Evolutionary conservation across 2,329 filamentous ascomycete genomes (phyloP), one percentile per base, ranked within the genome.

Genomic region (Colletotrichum melonis): DNA sequence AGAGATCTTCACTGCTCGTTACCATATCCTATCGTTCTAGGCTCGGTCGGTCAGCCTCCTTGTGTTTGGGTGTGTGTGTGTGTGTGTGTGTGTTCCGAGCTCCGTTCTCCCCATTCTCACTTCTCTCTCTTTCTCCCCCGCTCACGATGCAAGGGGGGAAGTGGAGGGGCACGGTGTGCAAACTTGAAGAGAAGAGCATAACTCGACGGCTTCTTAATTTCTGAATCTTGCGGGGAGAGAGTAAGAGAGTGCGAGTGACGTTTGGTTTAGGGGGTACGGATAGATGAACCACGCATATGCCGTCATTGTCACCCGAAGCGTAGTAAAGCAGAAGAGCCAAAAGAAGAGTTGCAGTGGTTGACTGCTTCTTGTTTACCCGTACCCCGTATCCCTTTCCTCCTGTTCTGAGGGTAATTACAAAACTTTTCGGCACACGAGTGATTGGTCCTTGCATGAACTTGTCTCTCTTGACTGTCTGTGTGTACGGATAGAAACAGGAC

Each of bases 11-110:
- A 49, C 49, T 14, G 46, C 26, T 11, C 26, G 52, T 35, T 63
- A 28, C 69, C 65, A 24, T 32, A 55, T 69, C 42, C 59, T 63
- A 32, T 60, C 42, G 56, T 72, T 67, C 64, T 63, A 72, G 69
- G 35, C 58, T 69, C 69, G 65, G 69, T 58, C 58, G 65, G 59
- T 26, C 58, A 72, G 42, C 65, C 69, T 69, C 65, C 69, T 72
- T 69, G 42, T 19, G 8, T 42, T 42, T 42, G 38, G 35, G 38
- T 7, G 38, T 35, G 38, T 42, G 14, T 42, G 38, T 42, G 35
- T 30, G 35, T 49, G 38, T 42, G 38, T 35, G 38, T 42, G 38
- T 54, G 46, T 55, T 69, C 65, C 69, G 58, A 72, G 58, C 38
- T 62, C 69, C 28, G 64, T 38, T n/a, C 42, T 49, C 42, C 19